Evolutionary conservation across 805 yeast species (phyloP).

Genomic region (Lipomyces sp.): DNA sequence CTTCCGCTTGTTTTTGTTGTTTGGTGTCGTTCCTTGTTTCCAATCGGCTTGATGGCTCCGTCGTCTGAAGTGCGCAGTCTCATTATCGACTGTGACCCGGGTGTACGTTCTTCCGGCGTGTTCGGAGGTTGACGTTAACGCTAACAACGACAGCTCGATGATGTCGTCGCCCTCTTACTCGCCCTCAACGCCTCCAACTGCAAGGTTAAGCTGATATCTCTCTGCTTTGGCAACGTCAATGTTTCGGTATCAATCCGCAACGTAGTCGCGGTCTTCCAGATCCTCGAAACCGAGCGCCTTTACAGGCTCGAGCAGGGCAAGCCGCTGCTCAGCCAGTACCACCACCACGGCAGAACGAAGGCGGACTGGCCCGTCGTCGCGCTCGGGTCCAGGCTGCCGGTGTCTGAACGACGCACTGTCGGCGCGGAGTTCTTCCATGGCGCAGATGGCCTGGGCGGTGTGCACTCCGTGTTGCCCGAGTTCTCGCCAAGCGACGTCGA

Average conservation of each 20-base stretch:
- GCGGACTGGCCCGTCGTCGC: slow-evolving; percentile 35
- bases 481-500: slow-evolving; percentile 37
- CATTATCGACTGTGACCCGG: too few relatives aligned
- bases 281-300: slow-evolving; percentile 37
- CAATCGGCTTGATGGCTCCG: too few relatives aligned
- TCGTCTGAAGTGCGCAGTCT: too few relatives aligned
- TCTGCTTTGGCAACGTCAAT: slow-evolving; percentile 43
- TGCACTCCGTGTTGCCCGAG: slow-evolving; percentile 38
- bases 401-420: slow-evolving; percentile 33
- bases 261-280: slow-evolving; percentile 38
- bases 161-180: too few relatives aligned
- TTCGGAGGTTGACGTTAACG: too few relatives aligned
- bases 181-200: slow-evolving; percentile 26
- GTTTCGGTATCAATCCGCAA: slow-evolving; percentile 38
- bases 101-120: too few relatives aligned
- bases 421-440: slow-evolving; percentile 45
- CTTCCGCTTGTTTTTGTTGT: too few relatives aligned
- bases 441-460: slow-evolving; percentile 43
- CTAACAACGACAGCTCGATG: too few relatives aligned
- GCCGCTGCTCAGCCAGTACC: slow-evolving; percentile 29
- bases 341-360: slow-evolving; percentile 18
- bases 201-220: slow-evolving; percentile 37
- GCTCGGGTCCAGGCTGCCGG: slow-evolving; percentile 37
- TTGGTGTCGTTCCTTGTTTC: too few relatives aligned
- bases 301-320: slow-evolving; percentile 30